Percentiles rank a stretch among this genome's conserved stretches.
These are phyloP conservation scores for Prunus armeniaca DNA, from an alignment of 306 rosid species.

Conservation along the genomic window DNA sequence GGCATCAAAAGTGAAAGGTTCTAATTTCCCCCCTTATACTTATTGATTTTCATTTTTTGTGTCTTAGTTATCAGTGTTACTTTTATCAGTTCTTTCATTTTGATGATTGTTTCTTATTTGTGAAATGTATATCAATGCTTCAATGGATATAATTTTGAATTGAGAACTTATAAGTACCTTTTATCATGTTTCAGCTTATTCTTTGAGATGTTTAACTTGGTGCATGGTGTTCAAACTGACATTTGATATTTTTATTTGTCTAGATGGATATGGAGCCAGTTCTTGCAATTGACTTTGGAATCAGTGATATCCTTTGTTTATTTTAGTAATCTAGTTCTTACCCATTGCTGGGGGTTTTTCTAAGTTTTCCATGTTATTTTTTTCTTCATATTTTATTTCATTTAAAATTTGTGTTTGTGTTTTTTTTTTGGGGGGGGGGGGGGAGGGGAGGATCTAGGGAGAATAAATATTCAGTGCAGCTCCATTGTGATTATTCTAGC, in stretches of 20 bases:
- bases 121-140: neutral
- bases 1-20: neutral
- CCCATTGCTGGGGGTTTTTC: neutral
- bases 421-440: too few species aligned
- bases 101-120: neutral
- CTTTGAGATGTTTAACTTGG: neutral
- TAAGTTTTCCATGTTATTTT: neutral
- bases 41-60: neutral
- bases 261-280: slow-evolving; percentile 82
- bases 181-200: neutral
- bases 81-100: neutral
- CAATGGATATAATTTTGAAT: neutral
- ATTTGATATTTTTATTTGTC: slow-evolving; percentile 24
- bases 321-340: neutral
- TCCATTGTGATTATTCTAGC: neutral
- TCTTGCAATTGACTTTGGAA: slow-evolving; percentile 82
- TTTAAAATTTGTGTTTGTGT: neutral
- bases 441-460: too few species aligned
- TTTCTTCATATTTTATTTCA: neutral
- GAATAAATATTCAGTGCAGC: too few species aligned
- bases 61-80: too few species aligned
- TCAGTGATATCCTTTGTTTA: slow-evolving; percentile 76
- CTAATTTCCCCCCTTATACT: neutral
- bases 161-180: neutral
- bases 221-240: slow-evolving; percentile 15